Conservation (phyloP, 495 filamentous ascomycete genomes). For the Aspergillus bertholletiae region DNA sequence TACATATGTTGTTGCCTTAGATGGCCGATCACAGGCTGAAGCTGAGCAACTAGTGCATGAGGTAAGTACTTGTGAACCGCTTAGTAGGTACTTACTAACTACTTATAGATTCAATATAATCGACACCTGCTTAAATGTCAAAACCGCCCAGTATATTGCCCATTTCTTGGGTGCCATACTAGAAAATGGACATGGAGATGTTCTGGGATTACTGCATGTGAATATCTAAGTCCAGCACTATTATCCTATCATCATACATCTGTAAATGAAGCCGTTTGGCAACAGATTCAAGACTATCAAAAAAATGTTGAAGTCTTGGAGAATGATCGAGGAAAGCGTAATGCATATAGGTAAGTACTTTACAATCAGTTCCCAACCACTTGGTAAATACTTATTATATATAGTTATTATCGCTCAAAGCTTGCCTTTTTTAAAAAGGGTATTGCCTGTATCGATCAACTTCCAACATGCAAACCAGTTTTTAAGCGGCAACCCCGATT, state of each 20-base stretch:
- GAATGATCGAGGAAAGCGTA: constrained; percentile 1
- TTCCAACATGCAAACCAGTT: too few species aligned
- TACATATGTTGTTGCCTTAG: constrained; percentile 7
- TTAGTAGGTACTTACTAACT: constrained; percentile 3
- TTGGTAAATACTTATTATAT: background rate
- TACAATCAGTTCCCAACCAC: background rate
- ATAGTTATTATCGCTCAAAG: constrained; percentile 8
- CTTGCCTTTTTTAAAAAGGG: constrained; percentile 1
- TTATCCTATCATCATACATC: too few species aligned
- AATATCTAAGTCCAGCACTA: constrained; percentile 1
- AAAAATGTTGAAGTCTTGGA: constrained; percentile 1
- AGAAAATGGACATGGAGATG: constrained; percentile 9
- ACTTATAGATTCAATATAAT: constrained; percentile 10
- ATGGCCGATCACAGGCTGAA: background rate
- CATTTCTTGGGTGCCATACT: background rate
- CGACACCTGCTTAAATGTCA: background rate
- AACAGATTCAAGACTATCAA: background rate
- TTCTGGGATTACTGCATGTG: constrained; percentile 4
- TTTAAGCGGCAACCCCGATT: too few species aligned
- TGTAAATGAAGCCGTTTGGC: constrained; percentile 6
- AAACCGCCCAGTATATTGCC: background rate
- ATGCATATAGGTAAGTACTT: constrained; percentile 9
- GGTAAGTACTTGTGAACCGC: constrained; percentile 1
- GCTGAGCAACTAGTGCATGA: too few species aligned
- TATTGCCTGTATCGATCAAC: constrained; percentile 3